Base-by-base conservation (phyloP, 2,329 filamentous ascomycete species). In the Exophiala xenobiotica region DNA sequence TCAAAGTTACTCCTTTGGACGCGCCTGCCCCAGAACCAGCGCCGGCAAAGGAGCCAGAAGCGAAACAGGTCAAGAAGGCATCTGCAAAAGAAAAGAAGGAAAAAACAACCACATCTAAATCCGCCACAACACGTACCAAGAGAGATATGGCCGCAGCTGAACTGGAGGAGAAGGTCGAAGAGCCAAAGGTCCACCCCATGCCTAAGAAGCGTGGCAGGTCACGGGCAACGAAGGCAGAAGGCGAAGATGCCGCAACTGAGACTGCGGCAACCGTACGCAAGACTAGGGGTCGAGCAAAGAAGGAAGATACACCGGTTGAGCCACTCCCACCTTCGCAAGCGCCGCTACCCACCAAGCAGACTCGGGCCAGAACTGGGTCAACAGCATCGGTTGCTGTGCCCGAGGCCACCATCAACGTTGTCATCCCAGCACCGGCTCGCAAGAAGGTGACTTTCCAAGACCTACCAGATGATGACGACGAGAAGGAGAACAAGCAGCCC, bases 371-470 rank as follows among this genome's bases (percentile, higher is more conserved):
- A 26, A 29, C 53, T 7, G 56, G 46, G 29, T 58, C 56, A 2
- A 26, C 41, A 18, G 43, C 48, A 9, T 51, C 54, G 8, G 48
- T 46, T 24, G 42, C 44, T n/a, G 29, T 38, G 3, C 12, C 27
- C 14, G 55, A 51, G 7, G 43, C 55, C 14, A 29, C 35, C 3
- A 26, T 55, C 14, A 33, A 39, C 26, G 41, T 53, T 16, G 46
- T 50, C 8, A 23, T 48, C 3, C 51, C 48, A 1, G 66, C 69
- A 46, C 51, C 51, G 1, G 66, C 69, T 44, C 70, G 68, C 60
- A 76, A 74, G 63, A 75, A 68, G 35, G 75, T 77, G 19, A 76
- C 73, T 2, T 77, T 77, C 55, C 65, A 73, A 49, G 71, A 75
- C 48, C 53, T 65, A 20, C 45, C 56, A 3, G 54, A 65, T 1